phyloP scores from a whole-genome alignment of 2,329 filamentous ascomycete genomes.

The Claviceps pazoutovae region DNA sequence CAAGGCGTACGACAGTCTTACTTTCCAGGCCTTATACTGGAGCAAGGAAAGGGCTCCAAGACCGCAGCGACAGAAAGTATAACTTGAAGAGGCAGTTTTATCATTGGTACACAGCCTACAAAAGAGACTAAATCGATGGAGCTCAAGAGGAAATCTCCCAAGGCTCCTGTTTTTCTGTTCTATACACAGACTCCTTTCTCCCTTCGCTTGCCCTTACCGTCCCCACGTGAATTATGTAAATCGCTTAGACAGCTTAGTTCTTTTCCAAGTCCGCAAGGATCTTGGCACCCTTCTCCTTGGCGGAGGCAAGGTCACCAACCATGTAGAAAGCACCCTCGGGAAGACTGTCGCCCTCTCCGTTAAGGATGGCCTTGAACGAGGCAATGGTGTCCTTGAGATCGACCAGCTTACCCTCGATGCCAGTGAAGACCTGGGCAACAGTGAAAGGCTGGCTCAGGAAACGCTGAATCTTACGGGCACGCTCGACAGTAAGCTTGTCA shows the following conservation, averaged over 20 bases:
- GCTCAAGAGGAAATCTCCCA: conserved; percentile 33
- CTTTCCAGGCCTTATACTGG: neutral
- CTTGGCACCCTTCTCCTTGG: conserved; percentile 97
- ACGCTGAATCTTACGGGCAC: conserved; percentile 99
- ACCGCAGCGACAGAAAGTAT: neutral
- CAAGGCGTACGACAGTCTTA: no score
- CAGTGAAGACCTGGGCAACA: conserved; percentile 68
- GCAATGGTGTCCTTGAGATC: conserved; percentile 97
- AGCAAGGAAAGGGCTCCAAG: neutral
- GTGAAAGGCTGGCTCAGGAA: conserved; percentile 99
- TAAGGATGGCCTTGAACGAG: conserved; percentile 95
- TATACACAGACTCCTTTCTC: conserved; percentile 38
- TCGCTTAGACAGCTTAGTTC: conserved; percentile 27
- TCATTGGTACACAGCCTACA: conserved; percentile 50
- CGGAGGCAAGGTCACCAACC: conserved; percentile 91
- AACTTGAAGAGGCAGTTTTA: conserved; percentile 31
- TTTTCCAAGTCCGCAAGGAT: conserved; percentile 89
- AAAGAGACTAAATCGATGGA: conserved; percentile 39
- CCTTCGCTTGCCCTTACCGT: conserved; percentile 12
- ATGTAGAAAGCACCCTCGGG: conserved; percentile 95
- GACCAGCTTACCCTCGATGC: conserved; percentile 91
- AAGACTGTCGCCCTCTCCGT: conserved; percentile 87
- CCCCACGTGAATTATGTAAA: conserved; percentile 21
- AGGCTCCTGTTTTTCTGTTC: conserved; percentile 39
- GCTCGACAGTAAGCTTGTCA: conserved; percentile 99